Base-by-base conservation (phyloP, 139 green algal species). In the Mychonastes homosphaera region DNA sequence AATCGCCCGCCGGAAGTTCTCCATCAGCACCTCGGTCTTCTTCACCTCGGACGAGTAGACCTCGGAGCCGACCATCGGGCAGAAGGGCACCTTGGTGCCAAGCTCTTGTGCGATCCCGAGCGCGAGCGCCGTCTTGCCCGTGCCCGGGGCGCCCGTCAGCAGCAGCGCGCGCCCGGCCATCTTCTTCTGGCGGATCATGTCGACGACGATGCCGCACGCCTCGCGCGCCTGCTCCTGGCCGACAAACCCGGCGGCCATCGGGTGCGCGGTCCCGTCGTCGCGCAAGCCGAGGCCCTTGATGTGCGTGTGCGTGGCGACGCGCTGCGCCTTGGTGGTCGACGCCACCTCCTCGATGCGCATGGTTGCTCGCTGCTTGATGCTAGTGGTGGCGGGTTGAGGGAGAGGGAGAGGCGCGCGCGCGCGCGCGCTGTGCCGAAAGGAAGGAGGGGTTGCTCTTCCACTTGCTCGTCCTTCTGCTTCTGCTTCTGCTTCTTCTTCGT, bases 1-100 rank as follows among this genome's bases (percentile, higher is more conserved):
- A 26, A 98, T 99, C 24, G 92, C 87, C 29, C 93, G 53, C 8
- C 93, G 65, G 69, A 99, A 97, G 79, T 99, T 89, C 72, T 99
- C 93, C 91, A 98, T 98, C 29, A 99, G 81, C 43, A 99, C 89
- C 49, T 94, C 93, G 21, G 93, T 99, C 82, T 99, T 99, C 76
- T 99, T 99, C 4, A 99, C 91, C 64, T 99, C 93, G 0, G 70
- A 79, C 3, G 81, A 94, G 79, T 98, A 99, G 34, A 99, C 93
- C 73, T 99, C 93, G 13, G 76, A 90, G 28, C 91, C 93, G 4
- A 98, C 93, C 93, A 99, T 97, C 23, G 93, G 93, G 71, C 92
- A 98, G 80, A 99, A 99, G 2, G 93, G 93, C 18, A 99, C 67
- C 63, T 91, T 88, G 12, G 74, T 83, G 3, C 89, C 90, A 4